phyloP scores from a whole-genome alignment of 345 rosid species.

The Syzygium oleosum region DNA sequence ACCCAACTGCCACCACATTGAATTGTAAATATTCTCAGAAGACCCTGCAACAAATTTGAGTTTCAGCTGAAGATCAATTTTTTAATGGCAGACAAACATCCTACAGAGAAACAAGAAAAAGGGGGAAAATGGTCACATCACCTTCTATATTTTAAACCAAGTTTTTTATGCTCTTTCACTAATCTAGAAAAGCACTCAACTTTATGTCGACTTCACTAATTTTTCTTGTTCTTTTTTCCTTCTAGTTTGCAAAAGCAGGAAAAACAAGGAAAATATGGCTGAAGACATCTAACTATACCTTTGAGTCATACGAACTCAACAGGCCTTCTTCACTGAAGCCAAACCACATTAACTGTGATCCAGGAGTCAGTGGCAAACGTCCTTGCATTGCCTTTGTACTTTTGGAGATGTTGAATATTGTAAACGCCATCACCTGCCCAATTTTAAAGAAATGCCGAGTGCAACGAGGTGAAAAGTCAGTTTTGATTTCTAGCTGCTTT shows the following conservation, averaged over 20 bases:
- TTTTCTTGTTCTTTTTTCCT: not conserved
- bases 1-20: constrained; percentile 92
- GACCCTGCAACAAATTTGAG: constrained; percentile 39
- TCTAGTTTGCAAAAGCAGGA: not conserved
- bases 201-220: not conserved
- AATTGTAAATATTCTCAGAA: constrained; percentile 57
- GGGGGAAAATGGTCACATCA: not conserved
- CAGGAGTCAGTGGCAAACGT: constrained; percentile 74
- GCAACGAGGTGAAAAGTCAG: not conserved
- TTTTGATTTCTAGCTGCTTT: not conserved
- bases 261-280: not conserved
- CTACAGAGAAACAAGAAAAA: not conserved
- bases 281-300: constrained; percentile 33
- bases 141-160: not conserved
- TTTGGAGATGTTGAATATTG: constrained; percentile 49
- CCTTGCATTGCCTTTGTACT: constrained; percentile 52
- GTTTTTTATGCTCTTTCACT: not conserved
- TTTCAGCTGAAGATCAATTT: not conserved
- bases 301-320: constrained; percentile 76
- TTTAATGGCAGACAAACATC: not conserved
- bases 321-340: constrained; percentile 92
- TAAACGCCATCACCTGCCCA: constrained; percentile 69
- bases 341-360: constrained; percentile 72
- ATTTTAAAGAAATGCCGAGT: not conserved
- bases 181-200: not conserved